Evolutionary conservation across 495 filamentous ascomycete species (phyloP).

Genomic region (Trichoderma erinaceum): DNA sequence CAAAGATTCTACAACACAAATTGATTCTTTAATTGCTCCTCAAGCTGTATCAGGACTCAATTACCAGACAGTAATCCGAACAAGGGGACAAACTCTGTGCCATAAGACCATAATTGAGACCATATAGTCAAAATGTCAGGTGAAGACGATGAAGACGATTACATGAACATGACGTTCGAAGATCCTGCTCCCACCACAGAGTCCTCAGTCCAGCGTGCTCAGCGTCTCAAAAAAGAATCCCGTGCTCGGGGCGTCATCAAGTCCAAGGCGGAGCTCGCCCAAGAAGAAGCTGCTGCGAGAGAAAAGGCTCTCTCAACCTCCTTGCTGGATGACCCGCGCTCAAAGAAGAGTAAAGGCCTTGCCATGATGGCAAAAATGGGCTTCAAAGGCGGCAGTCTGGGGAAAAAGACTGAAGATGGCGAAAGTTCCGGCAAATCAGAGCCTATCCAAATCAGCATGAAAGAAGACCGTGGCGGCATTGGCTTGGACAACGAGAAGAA

Average conservation of each 20-base stretch:
- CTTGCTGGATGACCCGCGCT: constrained; percentile 45
- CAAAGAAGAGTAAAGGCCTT: constrained; percentile 66
- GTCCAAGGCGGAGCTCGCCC: constrained; percentile 77
- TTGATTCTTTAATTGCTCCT: background rate
- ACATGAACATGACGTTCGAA: constrained; percentile 59
- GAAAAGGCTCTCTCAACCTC: constrained; percentile 68
- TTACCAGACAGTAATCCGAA: background rate
- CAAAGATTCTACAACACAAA: background rate
- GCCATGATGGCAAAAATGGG: constrained; percentile 97
- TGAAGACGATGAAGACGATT: constrained; percentile 54
- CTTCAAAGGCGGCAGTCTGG: constrained; percentile 69
- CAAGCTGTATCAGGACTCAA: background rate
- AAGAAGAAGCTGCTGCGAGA: constrained; percentile 59
- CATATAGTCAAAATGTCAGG: constrained; percentile 14
- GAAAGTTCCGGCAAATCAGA: constrained; percentile 37
- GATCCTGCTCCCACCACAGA: constrained; percentile 35
- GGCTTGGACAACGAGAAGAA: constrained; percentile 78
- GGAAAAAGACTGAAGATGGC: constrained; percentile 40
- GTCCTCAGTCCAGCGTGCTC: constrained; percentile 51
- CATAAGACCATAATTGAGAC: background rate
- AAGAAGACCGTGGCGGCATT: constrained; percentile 80
- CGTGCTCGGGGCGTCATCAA: constrained; percentile 55
- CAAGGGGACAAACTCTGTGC: background rate
- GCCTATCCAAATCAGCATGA: constrained; percentile 63
- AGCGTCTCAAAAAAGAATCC: constrained; percentile 50